Percentiles rank a stretch among this genome's conserved stretches.
Conservation (phyloP, 1,284 basidiomycete genomes). For the Sporisorium exsertum region DNA sequence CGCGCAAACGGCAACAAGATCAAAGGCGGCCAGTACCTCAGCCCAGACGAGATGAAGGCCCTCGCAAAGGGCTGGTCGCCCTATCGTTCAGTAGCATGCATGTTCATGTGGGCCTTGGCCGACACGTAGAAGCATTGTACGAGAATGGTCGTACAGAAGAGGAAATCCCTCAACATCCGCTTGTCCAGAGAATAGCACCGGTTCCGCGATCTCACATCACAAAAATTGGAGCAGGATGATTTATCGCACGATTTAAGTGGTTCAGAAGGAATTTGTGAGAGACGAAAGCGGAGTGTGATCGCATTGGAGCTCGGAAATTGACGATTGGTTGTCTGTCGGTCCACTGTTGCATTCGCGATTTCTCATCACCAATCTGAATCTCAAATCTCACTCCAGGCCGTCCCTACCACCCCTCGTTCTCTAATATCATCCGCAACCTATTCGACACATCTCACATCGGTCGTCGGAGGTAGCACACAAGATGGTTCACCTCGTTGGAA, state of each 20-base stretch:
- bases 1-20: constrained; percentile 64
- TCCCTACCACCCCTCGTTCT: constrained; percentile 12
- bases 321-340: constrained; percentile 9
- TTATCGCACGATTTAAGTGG: constrained; percentile 25
- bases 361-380: constrained; percentile 18
- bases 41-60: constrained; percentile 62
- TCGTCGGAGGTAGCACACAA: constrained; percentile 8
- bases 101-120: constrained; percentile 64
- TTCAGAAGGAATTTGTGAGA: neutral
- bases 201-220: constrained; percentile 13
- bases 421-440: neutral
- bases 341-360: constrained; percentile 26
- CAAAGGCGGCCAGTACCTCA: constrained; percentile 63
- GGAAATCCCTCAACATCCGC: neutral
- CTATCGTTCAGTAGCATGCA: constrained; percentile 61
- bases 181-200: neutral
- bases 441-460: neutral
- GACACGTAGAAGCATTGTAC: constrained; percentile 25
- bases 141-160: too few species aligned
- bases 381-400: constrained; percentile 12
- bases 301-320: constrained; percentile 15
- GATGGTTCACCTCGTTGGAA: constrained; percentile 52
- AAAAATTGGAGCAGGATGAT: neutral
- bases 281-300: constrained; percentile 29
- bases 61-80: constrained; percentile 61